phyloP scores from a whole-genome alignment of 345 rosid species.

The Camelina hispida region DNA sequence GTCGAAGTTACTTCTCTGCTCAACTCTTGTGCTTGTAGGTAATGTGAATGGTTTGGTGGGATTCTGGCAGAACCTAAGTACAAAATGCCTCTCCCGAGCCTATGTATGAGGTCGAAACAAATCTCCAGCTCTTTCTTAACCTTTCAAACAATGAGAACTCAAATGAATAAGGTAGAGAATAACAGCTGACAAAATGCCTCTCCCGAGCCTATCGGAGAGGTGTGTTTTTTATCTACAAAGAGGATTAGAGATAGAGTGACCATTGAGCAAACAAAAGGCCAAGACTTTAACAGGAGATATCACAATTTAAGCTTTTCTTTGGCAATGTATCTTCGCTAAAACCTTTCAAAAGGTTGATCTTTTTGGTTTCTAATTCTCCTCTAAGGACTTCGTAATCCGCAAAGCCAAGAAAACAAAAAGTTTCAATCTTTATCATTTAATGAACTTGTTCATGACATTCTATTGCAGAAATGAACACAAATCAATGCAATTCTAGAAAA shows the following conservation, averaged over 20 bases:
- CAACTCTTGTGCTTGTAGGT: constrained; percentile 63
- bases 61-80: constrained; percentile 91
- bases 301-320: constrained; percentile 1
- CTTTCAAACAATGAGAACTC: constrained; percentile 53
- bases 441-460: not conserved
- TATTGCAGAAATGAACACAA: not conserved
- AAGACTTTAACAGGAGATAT: constrained; percentile 22
- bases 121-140: constrained; percentile 75
- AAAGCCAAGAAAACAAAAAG: constrained; percentile 4
- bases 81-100: constrained; percentile 82
- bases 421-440: constrained; percentile 7
- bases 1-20: constrained; percentile 67
- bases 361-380: constrained; percentile 17
- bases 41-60: constrained; percentile 72
- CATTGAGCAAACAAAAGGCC: constrained; percentile 22
- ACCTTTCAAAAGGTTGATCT: not conserved
- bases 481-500: not conserved
- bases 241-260: not conserved
- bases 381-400: not conserved
- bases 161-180: constrained; percentile 27
- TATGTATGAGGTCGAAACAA: constrained; percentile 73
- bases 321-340: not conserved
- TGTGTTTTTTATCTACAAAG: constrained; percentile 1
- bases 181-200: constrained; percentile 17
- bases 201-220: not conserved